Percentiles rank a stretch among this genome's conserved stretches.
phyloP scores from a whole-genome alignment of 2,329 filamentous ascomycete species.

The Orbilia quercus region DNA sequence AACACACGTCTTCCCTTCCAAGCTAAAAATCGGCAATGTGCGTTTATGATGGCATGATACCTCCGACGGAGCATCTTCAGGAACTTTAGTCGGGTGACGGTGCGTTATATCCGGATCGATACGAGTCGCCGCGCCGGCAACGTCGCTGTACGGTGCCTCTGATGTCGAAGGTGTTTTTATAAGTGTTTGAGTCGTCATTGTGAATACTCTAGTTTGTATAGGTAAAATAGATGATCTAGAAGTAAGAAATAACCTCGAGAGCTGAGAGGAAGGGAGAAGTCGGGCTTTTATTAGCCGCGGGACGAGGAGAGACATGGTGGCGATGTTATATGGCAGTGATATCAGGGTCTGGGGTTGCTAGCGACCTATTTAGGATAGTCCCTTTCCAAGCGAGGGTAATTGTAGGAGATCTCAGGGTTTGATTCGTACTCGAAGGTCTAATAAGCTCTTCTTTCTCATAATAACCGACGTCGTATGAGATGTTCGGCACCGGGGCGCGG shows the following conservation, averaged over 20 bases:
- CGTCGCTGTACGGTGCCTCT: constrained; percentile 19
- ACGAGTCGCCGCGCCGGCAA: constrained; percentile 27
- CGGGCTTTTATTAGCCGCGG: constrained; percentile 33
- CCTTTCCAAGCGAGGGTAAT: not conserved
- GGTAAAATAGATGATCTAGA: not conserved
- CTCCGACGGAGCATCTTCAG: constrained; percentile 33
- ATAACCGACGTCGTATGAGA: not conserved
- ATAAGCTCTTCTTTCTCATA: not conserved
- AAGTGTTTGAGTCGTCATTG: constrained; percentile 25
- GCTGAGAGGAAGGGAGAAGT: not conserved
- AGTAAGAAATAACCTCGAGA: not conserved
- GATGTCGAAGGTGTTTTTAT: constrained; percentile 36
- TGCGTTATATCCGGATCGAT: constrained; percentile 43
- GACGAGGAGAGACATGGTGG: constrained; percentile 20
- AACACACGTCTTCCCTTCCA: constrained; percentile 83
- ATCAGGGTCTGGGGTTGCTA: not conserved
- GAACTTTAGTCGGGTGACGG: constrained; percentile 21
- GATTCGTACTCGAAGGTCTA: not conserved
- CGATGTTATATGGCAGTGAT: not conserved
- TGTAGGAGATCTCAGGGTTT: constrained; percentile 15
- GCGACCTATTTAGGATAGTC: constrained; percentile 4
- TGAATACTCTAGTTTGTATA: constrained; percentile 15
- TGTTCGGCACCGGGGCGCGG: constrained; percentile 16
- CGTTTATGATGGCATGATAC: constrained; percentile 68
- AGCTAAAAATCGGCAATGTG: constrained; percentile 84